These are phyloP conservation scores for Oryza meyeriana DNA, from an alignment of 176 grass and related monocot genomes.

Conservation along the genomic window DNA sequence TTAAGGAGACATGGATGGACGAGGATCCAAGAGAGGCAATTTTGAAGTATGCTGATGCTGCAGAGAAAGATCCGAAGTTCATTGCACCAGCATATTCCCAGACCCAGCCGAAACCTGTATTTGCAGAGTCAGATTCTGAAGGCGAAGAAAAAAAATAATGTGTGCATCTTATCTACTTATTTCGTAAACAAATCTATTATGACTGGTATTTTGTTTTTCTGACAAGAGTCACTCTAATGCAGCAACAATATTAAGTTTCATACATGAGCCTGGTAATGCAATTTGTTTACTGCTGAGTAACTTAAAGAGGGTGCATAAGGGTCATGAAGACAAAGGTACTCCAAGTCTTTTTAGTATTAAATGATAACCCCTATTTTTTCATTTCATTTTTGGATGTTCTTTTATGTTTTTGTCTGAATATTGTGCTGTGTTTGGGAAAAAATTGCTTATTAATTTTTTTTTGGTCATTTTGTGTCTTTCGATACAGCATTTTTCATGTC, in stretches of 20 bases:
- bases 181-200: neutral
- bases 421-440: no score
- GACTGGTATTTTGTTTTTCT: conserved; percentile 30
- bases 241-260: neutral
- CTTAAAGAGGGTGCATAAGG: conserved; percentile 16
- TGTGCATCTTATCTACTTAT: neutral
- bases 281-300: conserved; percentile 7
- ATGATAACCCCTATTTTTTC: neutral
- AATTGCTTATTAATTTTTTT: neutral
- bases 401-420: neutral
- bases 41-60: conserved; percentile 92
- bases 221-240: neutral
- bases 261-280: neutral
- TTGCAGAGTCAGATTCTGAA: conserved; percentile 86
- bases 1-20: conserved; percentile 98
- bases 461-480: neutral
- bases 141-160: conserved; percentile 67
- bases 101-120: conserved; percentile 83
- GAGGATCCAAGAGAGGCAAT: conserved; percentile 99
- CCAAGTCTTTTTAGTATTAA: neutral
- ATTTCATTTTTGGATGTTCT: conserved; percentile 13
- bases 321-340: neutral
- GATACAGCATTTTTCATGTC: neutral
- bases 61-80: conserved; percentile 85
- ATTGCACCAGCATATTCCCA: conserved; percentile 94